Conservation (phyloP, 306 rosid genomes). For the Spatholobus suberectus region DNA sequence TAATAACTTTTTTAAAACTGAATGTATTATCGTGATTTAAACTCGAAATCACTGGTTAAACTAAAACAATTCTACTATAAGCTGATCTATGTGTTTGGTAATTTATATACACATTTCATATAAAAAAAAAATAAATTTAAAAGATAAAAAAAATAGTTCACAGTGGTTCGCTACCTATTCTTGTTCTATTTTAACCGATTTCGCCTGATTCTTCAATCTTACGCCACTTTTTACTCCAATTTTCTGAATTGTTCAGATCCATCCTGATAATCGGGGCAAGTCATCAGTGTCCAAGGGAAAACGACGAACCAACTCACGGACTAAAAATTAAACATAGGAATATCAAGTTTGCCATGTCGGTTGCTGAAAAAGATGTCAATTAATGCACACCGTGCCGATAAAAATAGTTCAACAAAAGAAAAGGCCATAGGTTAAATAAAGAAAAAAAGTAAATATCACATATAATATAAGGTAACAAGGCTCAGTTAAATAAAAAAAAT, state of each 20-base stretch:
- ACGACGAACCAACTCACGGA: constrained; percentile 23
- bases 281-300: neutral
- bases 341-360: neutral
- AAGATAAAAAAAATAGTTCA: too few relatives aligned
- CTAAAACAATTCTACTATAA: too few relatives aligned
- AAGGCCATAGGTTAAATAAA: neutral
- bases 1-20: too few relatives aligned
- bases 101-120: too few relatives aligned
- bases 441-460: neutral
- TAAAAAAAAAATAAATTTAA: too few relatives aligned
- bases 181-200: neutral
- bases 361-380: constrained; percentile 10
- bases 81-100: too few relatives aligned
- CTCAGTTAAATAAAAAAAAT: constrained; percentile 47
- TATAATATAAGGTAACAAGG: neutral
- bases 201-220: neutral
- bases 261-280: neutral
- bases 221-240: neutral
- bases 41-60: too few relatives aligned
- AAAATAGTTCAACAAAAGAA: neutral
- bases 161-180: neutral
- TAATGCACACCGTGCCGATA: neutral
- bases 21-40: too few relatives aligned
- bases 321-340: neutral
- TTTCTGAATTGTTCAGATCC: neutral